Evolutionary conservation across 352 stramenopile genomes (phyloP), one percentile per base, ranked within the genome.

Genomic region (Phytophthora sp.): DNA sequence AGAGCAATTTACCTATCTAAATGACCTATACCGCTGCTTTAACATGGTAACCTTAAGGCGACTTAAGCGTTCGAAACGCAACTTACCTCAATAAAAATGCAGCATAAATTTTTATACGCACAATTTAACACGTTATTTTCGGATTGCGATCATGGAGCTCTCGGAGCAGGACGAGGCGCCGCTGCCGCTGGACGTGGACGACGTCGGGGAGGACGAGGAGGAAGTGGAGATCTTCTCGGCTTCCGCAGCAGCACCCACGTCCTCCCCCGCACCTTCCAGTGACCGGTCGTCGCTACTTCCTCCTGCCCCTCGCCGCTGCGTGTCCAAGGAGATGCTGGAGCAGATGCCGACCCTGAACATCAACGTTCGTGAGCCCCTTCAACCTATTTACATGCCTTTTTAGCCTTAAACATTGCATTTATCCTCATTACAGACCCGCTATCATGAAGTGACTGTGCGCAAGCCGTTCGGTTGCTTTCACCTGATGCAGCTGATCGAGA

Each of bases 401-500:
- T 55, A 38, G 33, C 7, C 42, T 63, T 56, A 47, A 47, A 38
- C n/a, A 1, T 16, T 5, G 18, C 41, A 18, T 41, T 29, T 31
- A 13, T 20, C 20, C 26, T 3, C 27, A 6, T 21, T 61, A 18
- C 35, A 91, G 82, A 84, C 75, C 5, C 77, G 77, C 9, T 89
- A 89, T 59, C 71, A 86, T 31, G 77, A 91, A 55, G 76, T 84
- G 20, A 64, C 66, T 11, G 77, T 90, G 29, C 42, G 69, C 30
- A 70, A 79, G 51, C 80, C 80, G 16, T 89, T 93, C 33, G 79
- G 77, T 9, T 88, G 88, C 53, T 94, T 93, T 63, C 74, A 91
- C 41, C 57, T 94, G 35, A 90, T 94, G 82, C 80, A 89, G 44
- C 78, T 93, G 27, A 85, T 94, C 42, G 80, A 94, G 36, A 88